phyloP scores from a whole-genome alignment of 2,329 filamentous ascomycete species.

The Colletotrichum lindemuthianum region DNA sequence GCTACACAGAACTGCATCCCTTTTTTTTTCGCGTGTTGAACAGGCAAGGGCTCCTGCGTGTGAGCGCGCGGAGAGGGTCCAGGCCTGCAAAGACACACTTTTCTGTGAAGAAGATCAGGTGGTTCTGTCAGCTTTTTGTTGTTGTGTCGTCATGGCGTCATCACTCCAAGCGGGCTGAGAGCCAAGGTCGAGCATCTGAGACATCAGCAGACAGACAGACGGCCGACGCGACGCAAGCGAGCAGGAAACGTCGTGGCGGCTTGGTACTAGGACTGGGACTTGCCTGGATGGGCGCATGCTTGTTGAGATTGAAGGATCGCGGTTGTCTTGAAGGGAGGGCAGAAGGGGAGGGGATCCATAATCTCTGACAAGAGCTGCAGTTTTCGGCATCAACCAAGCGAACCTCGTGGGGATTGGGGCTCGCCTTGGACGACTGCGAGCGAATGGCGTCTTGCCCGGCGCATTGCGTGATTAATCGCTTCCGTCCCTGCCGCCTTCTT shows the following conservation, averaged over 20 bases:
- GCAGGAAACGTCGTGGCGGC: too few relatives aligned
- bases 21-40: not conserved
- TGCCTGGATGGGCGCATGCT: too few relatives aligned
- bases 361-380: constrained; percentile 5
- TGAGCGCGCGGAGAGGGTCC: not conserved
- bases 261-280: too few relatives aligned
- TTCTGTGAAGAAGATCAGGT: not conserved
- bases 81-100: not conserved
- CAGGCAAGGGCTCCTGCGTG: not conserved
- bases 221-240: not conserved
- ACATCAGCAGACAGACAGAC: constrained; percentile 19
- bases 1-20: not conserved
- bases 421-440: too few relatives aligned
- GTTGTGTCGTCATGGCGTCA: constrained; percentile 11
- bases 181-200: constrained; percentile 8
- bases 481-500: not conserved
- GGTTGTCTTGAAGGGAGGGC: too few relatives aligned
- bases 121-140: constrained; percentile 7
- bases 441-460: not conserved
- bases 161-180: not conserved
- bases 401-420: not conserved
- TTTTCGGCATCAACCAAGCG: constrained; percentile 3
- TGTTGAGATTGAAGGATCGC: too few relatives aligned
- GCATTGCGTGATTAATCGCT: not conserved
- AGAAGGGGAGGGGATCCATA: too few relatives aligned